Evolutionary conservation across 345 rosid genomes (phyloP), one percentile per base, ranked within the genome.

Genomic region (Turnera subulata): DNA sequence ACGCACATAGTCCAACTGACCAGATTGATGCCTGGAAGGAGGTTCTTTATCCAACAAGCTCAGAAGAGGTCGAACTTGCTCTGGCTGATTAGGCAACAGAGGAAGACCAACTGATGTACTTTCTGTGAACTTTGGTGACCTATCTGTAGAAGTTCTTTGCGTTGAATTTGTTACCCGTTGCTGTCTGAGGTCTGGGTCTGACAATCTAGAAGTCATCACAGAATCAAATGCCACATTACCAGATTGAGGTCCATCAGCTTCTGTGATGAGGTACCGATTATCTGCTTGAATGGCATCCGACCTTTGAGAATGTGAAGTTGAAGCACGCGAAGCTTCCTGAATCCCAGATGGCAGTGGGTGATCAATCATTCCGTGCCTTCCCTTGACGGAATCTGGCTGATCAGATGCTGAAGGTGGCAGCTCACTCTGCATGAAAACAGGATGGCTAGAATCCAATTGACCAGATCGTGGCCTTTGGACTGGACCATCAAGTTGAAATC

Each of bases 21-120:
- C 98, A 76, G 96, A 86, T 72, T 71, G 77, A 69, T 67, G 90
- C 64, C 82, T 75, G 32, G 91, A 89, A 56, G 94, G 97, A 21
- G 99, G 97, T 78, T 93, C 99, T 78, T 89, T 93, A 52, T 93
- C 99, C 84, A 89, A 77, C 79, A 93, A 83, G 86, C 96, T 93
- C 62, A 93, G 89, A 67, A 93, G 82, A 61, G 99, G 99, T 24
- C 96, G 86, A 66, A 93, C 97, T 78, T 85, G 94, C 60, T 89
- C 97, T 39, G 83, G 71, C 48, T 83, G 89, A 58, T 82, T 44
- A 63, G 71, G 69, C 49, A 13, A 42, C 18, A 73, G 44, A 26
- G 84, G 62, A 72, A 77, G 65, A 50, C 94, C 96, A 71, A 83
- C 80, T 46, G 84, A 80, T 50, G 76, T 63, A 62, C 76, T 75